Evolutionary conservation across 805 yeast genomes (phyloP).

Genomic region (Nakazawaea pomicola): DNA sequence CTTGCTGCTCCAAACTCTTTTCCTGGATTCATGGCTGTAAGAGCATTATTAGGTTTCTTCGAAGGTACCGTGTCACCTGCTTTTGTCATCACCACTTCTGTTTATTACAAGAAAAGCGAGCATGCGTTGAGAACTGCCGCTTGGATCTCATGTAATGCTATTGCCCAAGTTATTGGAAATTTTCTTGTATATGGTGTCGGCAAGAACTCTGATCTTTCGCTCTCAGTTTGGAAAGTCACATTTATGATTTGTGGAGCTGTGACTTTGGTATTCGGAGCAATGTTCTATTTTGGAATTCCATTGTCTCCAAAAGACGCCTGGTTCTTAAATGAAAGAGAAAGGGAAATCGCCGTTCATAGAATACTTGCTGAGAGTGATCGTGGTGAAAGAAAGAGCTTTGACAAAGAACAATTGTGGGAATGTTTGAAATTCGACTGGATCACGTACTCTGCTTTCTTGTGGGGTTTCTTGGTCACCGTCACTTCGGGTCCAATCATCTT

Average conservation of each 20-base stretch:
- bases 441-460: slow-evolving; percentile 14
- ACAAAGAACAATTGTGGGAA: slow-evolving; percentile 23
- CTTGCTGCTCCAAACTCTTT: slow-evolving; percentile 40
- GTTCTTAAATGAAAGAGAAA: slow-evolving; percentile 33
- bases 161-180: slow-evolving; percentile 37
- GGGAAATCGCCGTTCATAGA: slow-evolving; percentile 27
- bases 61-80: slow-evolving; percentile 41
- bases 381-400: slow-evolving; percentile 23
- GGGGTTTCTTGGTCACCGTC: slow-evolving; percentile 17
- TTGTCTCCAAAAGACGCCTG: slow-evolving; percentile 30
- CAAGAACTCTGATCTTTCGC: slow-evolving; percentile 19
- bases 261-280: slow-evolving; percentile 25
- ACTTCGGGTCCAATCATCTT: slow-evolving; percentile 22
- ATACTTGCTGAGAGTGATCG: slow-evolving; percentile 19
- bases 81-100: slow-evolving; percentile 42
- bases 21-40: slow-evolving; percentile 39
- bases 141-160: slow-evolving; percentile 44
- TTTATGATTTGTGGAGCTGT: slow-evolving; percentile 54
- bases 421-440: slow-evolving; percentile 21
- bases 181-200: slow-evolving; percentile 32
- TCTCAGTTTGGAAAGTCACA: slow-evolving; percentile 47
- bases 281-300: slow-evolving; percentile 19
- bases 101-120: slow-evolving; percentile 40
- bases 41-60: slow-evolving; percentile 49
- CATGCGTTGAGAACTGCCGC: slow-evolving; percentile 49